Base-by-base conservation (phyloP, 2,329 filamentous ascomycete genomes). In the Aspergillus brasiliensis region DNA sequence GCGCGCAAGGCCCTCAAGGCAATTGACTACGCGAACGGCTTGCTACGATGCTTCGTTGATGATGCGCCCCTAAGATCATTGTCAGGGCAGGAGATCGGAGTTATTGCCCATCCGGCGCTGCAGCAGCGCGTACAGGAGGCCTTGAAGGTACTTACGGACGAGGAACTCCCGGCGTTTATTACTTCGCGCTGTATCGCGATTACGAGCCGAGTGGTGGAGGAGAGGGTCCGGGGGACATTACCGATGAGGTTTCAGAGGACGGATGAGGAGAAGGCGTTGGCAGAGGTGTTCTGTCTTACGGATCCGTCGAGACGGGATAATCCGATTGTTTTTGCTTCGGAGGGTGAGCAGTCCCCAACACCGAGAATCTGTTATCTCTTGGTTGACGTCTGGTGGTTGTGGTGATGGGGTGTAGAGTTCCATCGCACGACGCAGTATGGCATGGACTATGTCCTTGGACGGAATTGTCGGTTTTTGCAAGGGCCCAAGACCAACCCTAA, bases 401-500 rank as follows among this genome's bases (percentile, higher is more conserved):
- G 40, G 15, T 58, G 40, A 8, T 58, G 13, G 15, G 17, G 27
- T 2, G 23, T 60, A 90, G 89, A 91, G 73, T 92, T 91, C 66
- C 84, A 91, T 66, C 82, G 85, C 51, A 90, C 88, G 4, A 92
- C 89, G 0, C 88, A 92, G 65, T 92, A 92, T 69, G 88, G 88
- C 3, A 86, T 90, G 77, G 83, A 82, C 58, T 91, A 92, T 70
- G 84, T 87, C 3, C 84, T 93, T 17, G 90, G 90, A 0, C 85
- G 88, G 31, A 93, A 93, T 64, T 92, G 90, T 67, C 86, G 90
- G 7, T 92, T 93, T 67, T 82, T 93, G 1, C 90, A 92, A 72
- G 90, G 91, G 0, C 89, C 89, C 0, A 85, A 84, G 67, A 92
- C 90, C 5, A 89, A 88, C 64, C 80, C 80, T 0, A 82, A 83